Percentiles rank a stretch among this genome's conserved stretches.
Evolutionary conservation across 306 rosid genomes (phyloP).

Genomic region (Sindora glabra): DNA sequence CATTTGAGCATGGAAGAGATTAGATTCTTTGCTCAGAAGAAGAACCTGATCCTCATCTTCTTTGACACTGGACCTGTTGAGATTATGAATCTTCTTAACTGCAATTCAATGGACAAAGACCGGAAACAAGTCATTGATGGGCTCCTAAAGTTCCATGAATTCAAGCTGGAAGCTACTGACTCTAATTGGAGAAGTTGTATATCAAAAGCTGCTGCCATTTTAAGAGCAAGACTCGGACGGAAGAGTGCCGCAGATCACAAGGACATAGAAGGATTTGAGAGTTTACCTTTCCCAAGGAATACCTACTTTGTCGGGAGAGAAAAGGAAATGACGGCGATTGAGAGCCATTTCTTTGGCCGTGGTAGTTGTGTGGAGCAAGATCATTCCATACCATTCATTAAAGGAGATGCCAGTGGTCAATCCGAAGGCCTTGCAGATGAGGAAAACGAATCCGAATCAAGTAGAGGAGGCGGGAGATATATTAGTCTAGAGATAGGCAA

Average conservation of each 20-base stretch:
- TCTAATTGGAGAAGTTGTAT: constrained; percentile 62
- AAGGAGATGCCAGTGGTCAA: constrained; percentile 57
- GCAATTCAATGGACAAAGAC: constrained; percentile 49
- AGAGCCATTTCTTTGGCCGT: constrained; percentile 50
- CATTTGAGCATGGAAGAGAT: constrained; percentile 65
- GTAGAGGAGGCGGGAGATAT: constrained; percentile 44
- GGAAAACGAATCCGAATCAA: constrained; percentile 43
- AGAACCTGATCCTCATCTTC: constrained; percentile 70
- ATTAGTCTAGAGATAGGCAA: constrained; percentile 62
- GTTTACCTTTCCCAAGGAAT: constrained; percentile 61
- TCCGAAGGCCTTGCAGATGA: constrained; percentile 85
- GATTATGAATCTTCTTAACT: constrained; percentile 41
- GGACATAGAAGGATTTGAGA: constrained; percentile 36
- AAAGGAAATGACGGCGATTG: constrained; percentile 71
- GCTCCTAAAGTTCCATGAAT: constrained; percentile 48
- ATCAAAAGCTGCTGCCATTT: constrained; percentile 41
- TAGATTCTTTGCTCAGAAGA: constrained; percentile 78
- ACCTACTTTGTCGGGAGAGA: constrained; percentile 63
- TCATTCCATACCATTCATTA: constrained; percentile 14
- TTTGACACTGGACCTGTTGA: constrained; percentile 54
- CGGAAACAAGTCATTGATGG: constrained; percentile 67
- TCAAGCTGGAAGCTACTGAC: constrained; percentile 57
- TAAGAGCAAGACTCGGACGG: constrained; percentile 70
- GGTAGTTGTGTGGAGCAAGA: constrained; percentile 43
- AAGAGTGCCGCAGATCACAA: constrained; percentile 33